Conservation (phyloP, 1,139 yeast genomes). For the Insectozyma bohioensis region DNA sequence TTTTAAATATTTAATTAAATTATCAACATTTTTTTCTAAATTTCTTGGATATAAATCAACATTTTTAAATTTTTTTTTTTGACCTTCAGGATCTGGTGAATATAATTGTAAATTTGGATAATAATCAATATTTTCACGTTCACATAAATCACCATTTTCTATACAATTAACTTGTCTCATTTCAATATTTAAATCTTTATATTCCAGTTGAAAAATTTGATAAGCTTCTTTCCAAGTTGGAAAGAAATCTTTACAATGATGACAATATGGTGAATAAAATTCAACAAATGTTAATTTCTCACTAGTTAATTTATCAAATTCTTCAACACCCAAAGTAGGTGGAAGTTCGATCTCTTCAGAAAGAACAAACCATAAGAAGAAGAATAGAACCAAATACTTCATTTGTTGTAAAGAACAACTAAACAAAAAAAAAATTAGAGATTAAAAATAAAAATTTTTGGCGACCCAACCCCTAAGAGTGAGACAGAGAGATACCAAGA, state of each 20-base stretch:
- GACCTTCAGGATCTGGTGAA: constrained; percentile 45
- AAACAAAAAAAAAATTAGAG: no score
- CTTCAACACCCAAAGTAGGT: constrained; percentile 29
- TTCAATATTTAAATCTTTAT: constrained; percentile 43
- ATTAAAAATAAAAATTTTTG: no score
- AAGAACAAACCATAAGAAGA: background rate
- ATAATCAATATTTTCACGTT: constrained; percentile 51
- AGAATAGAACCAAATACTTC: background rate
- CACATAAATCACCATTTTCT: constrained; percentile 70
- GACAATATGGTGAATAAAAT: constrained; percentile 69
- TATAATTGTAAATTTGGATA: constrained; percentile 65
- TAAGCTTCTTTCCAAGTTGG: constrained; percentile 67
- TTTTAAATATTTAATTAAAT: constrained; percentile 51
- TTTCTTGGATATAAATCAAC: constrained; percentile 49
- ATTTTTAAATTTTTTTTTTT: constrained; percentile 31
- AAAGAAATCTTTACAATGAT: constrained; percentile 65
- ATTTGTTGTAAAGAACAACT: background rate
- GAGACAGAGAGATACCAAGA: no score
- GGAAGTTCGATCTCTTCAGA: constrained; percentile 14
- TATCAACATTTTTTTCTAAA: constrained; percentile 45
- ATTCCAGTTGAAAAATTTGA: constrained; percentile 33
- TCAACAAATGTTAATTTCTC: constrained; percentile 58
- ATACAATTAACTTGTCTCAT: constrained; percentile 75
- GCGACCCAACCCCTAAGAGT: no score
- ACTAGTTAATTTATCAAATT: constrained; percentile 46